These are phyloP conservation scores for Balamuthia mandrillaris DNA, from an alignment of 208 protist genomes.

Conservation along the genomic window DNA sequence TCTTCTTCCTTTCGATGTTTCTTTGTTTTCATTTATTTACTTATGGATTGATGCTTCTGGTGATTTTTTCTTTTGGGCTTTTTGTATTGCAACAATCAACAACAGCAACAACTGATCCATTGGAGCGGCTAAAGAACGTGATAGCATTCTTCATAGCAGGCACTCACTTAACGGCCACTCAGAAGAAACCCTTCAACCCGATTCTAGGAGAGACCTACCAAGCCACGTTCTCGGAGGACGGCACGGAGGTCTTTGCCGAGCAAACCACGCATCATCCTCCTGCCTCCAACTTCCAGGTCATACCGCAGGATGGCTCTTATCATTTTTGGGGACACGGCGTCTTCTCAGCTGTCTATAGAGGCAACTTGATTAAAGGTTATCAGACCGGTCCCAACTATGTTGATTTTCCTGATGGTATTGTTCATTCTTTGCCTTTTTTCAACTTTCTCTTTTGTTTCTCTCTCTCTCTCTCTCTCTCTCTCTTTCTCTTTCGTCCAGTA, in stretches of 20 bases:
- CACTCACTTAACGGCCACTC: slow-evolving; percentile 35
- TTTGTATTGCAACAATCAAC: no score
- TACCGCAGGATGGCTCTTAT: background rate
- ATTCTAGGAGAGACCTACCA: slow-evolving; percentile 44
- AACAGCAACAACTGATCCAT: slow-evolving; percentile 33
- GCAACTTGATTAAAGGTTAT: slow-evolving; percentile 41
- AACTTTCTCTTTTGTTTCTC: background rate
- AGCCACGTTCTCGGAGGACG: slow-evolving; percentile 29
- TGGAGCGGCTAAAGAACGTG: slow-evolving; percentile 52
- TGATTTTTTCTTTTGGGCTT: no score
- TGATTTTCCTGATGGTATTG: slow-evolving; percentile 13
- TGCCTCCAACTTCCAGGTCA: slow-evolving; percentile 24
- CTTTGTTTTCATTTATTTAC: no score
- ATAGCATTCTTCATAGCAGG: slow-evolving; percentile 47
- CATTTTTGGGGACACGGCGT: slow-evolving; percentile 9
- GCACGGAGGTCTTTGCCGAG: slow-evolving; percentile 13
- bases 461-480: no score
- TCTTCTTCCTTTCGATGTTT: no score
- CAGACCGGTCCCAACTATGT: slow-evolving; percentile 33
- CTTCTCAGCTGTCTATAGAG: background rate
- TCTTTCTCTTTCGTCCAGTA: no score
- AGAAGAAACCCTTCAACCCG: slow-evolving; percentile 61
- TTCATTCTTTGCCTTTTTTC: background rate
- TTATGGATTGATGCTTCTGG: no score
- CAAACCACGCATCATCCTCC: slow-evolving; percentile 47